Base-by-base conservation (phyloP, 192 early-diverging fungal genomes). In the Phycomyces nitens region DNA sequence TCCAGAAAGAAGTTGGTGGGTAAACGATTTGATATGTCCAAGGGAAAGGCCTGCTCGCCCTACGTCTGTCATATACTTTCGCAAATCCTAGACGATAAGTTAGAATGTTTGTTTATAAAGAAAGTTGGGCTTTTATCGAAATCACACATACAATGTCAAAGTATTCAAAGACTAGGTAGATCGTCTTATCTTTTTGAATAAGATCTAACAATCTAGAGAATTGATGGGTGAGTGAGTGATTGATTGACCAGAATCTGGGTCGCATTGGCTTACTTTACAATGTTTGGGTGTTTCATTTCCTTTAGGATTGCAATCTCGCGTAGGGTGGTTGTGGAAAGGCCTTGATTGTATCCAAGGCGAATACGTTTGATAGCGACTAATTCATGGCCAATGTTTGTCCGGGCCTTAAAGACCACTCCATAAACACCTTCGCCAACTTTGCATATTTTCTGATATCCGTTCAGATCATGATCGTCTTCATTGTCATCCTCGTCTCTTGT, bases 161-260 rank as follows among this genome's bases (percentile, higher is more conserved):
- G 65, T 88, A 99, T 72, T 99, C 97, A 77, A 99, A 97, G 2
- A 98, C 93, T 23, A 99, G 77, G 69, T 92, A 97, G 15, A 99
- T 84, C 67, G 92, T 92, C 21, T 81, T 80, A 26, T 95, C 94
- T 42, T 84, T 84, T 72, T 95, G 86, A 50, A 95, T 88, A 53
- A 95, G 89, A 68, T 98, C 96, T 23, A 92, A 52, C 51, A 99
- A 76, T 56, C 94, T 95, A 62, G 11, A 54, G n/a, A 38, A 8
- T 21, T 56, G 11, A 11, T 21, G 38, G n/a, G 38, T 16, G 44
- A 68, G 21, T 5, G 20, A 21, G 11, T 38, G 18, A 62, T 53
- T 10, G 20, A 62, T 12, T 51, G 10, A 68, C 50, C 18, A 53
- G 92, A n/a, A 89, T 77, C 82, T 59, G 89, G 86, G 44, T 93